phyloP scores from a whole-genome alignment of 805 yeast species.

The Yarrowia keelungensis region DNA sequence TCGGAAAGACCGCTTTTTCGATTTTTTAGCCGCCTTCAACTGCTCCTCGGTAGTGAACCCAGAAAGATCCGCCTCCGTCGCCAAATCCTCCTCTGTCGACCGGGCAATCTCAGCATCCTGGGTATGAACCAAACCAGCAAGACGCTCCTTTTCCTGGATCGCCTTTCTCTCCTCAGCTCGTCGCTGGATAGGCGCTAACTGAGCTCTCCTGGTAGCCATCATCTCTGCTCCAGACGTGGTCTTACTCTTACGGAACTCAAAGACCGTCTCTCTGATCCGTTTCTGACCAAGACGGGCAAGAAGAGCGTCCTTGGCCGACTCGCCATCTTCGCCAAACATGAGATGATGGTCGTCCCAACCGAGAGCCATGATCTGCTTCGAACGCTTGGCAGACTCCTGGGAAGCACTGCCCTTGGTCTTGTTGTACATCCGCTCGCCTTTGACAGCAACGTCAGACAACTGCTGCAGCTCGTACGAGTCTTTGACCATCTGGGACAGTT shows the following conservation, averaged over 20 bases:
- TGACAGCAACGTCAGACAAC: constrained; percentile 71
- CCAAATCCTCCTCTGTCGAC: constrained; percentile 10
- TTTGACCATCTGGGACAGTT: constrained; percentile 64
- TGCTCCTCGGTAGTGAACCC: constrained; percentile 17
- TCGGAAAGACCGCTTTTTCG: constrained; percentile 60
- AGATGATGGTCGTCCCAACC: constrained; percentile 91
- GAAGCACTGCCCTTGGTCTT: constrained; percentile 90
- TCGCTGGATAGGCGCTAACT: constrained; percentile 85
- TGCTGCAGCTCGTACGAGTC: constrained; percentile 72
- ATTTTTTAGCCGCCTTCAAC: background rate
- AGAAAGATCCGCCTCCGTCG: constrained; percentile 35
- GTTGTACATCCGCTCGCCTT: constrained; percentile 87
- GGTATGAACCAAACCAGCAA: constrained; percentile 47
- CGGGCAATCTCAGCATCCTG: constrained; percentile 39
- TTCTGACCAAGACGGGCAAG: constrained; percentile 75
- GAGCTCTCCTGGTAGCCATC: constrained; percentile 86
- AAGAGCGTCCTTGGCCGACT: constrained; percentile 68
- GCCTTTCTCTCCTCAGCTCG: constrained; percentile 70
- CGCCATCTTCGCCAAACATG: constrained; percentile 54
- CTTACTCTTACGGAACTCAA: constrained; percentile 71
- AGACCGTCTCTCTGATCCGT: constrained; percentile 84
- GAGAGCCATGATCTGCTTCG: constrained; percentile 68
- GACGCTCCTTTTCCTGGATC: constrained; percentile 70
- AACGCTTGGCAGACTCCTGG: constrained; percentile 79
- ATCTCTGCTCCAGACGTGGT: constrained; percentile 64